phyloP scores from a whole-genome alignment of 2,329 filamentous ascomycete genomes.

The Fusarium chlamydosporum region DNA sequence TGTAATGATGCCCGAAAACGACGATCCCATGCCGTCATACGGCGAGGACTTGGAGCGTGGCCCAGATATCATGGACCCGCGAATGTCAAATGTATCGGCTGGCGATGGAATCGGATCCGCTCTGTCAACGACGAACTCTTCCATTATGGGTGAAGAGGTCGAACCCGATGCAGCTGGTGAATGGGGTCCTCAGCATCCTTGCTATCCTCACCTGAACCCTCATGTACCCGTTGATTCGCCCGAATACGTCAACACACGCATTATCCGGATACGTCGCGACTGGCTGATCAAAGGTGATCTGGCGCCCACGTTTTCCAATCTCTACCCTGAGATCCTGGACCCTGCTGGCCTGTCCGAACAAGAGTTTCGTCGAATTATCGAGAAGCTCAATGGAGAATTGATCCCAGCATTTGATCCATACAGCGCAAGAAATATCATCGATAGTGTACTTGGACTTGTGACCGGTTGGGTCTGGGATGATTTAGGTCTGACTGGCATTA shows the following conservation, averaged over 20 bases:
- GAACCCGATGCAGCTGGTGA: constrained; percentile 78
- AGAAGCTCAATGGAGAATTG: constrained; percentile 84
- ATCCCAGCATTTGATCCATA: constrained; percentile 85
- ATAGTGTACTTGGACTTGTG: constrained; percentile 81
- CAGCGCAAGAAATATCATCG: constrained; percentile 80
- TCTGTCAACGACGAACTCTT: constrained; percentile 70
- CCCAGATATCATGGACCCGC: constrained; percentile 60
- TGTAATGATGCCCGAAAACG: constrained; percentile 61
- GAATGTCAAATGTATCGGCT: constrained; percentile 64
- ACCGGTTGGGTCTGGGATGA: constrained; percentile 98
- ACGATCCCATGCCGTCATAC: constrained; percentile 56
- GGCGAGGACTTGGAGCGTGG: constrained; percentile 70
- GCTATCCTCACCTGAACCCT: constrained; percentile 92
- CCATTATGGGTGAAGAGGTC: constrained; percentile 74
- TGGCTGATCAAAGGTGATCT: constrained; percentile 92
- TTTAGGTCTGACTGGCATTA: constrained; percentile 81
- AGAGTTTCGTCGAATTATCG: constrained; percentile 86
- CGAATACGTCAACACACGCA: constrained; percentile 82
- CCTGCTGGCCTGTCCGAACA: constrained; percentile 84
- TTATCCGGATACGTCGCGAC: constrained; percentile 92
- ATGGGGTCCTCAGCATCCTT: constrained; percentile 95
- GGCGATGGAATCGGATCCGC: constrained; percentile 68
- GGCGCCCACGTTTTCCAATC: constrained; percentile 92
- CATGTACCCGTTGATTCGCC: constrained; percentile 85
- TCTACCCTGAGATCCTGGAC: constrained; percentile 96